phyloP scores from a whole-genome alignment of 768 basidiomycete genomes.

The Mycena pura region DNA sequence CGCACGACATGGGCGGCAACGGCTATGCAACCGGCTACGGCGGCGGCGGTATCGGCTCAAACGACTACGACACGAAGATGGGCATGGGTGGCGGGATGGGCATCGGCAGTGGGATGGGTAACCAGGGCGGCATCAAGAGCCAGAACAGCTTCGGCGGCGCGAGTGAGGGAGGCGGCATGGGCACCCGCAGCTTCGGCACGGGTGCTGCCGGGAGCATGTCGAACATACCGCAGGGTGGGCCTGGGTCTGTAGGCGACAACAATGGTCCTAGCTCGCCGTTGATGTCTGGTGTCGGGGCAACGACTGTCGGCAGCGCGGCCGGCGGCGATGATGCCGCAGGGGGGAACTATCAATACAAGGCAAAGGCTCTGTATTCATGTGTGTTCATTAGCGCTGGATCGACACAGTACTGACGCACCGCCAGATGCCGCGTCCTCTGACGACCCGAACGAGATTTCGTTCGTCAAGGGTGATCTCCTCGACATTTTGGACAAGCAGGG shows the following conservation, averaged over 20 bases:
- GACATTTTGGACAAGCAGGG: slow-evolving; percentile 93
- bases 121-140: slow-evolving; percentile 45
- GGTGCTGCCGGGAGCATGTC: slow-evolving; percentile 59
- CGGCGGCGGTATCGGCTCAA: slow-evolving; percentile 73
- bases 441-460: slow-evolving; percentile 96
- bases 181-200: slow-evolving; percentile 44
- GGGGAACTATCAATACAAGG: slow-evolving; percentile 71
- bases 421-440: slow-evolving; percentile 92
- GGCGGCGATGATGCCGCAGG: slow-evolving; percentile 33
- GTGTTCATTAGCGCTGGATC: slow-evolving; percentile 36
- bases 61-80: slow-evolving; percentile 74
- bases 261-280: slow-evolving; percentile 69
- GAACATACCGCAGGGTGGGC: slow-evolving; percentile 52
- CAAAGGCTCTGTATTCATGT: slow-evolving; percentile 93
- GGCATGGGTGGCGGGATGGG: slow-evolving; percentile 58
- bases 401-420: slow-evolving; percentile 28
- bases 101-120: slow-evolving; percentile 53
- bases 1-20: slow-evolving; percentile 71
- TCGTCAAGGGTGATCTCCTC: slow-evolving; percentile 89
- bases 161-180: slow-evolving; percentile 25
- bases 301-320: slow-evolving; percentile 44
- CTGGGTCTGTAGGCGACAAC: slow-evolving; percentile 53
- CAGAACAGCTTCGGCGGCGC: slow-evolving; percentile 62
- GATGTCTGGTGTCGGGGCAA: slow-evolving; percentile 67
- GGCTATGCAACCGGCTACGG: slow-evolving; percentile 70